A percentile compares a stretch with the other conserved stretches of the same genome.
Evolutionary conservation across 768 basidiomycete species (phyloP).

Genomic region (Pleurotus eryngii): DNA sequence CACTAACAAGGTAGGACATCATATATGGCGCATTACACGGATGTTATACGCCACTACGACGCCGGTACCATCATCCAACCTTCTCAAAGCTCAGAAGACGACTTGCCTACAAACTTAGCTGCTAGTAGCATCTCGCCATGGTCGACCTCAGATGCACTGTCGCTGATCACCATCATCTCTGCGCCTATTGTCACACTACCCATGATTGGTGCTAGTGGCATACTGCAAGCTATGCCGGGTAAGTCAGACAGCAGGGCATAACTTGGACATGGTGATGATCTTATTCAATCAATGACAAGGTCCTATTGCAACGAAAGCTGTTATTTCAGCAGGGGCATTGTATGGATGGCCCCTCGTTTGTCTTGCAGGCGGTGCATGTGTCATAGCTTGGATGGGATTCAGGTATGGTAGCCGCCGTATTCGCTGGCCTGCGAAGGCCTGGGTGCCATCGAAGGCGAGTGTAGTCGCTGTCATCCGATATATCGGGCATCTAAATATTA

Average conservation of each 20-base stretch:
- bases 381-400: not conserved
- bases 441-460: not conserved
- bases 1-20: no score
- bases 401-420: not conserved
- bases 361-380: not conserved
- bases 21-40: no score
- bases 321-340: not conserved
- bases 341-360: not conserved
- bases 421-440: not conserved
- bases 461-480: no score
- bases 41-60: no score
- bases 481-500: no score
- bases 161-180: not conserved
- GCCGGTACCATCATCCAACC: no score
- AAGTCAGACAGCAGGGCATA: not conserved
- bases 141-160: slow-evolving; percentile 2
- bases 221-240: not conserved
- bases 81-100: no score
- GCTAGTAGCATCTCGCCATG: no score
- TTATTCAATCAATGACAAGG: not conserved
- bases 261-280: no score
- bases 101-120: no score
- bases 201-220: not conserved
- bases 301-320: not conserved
- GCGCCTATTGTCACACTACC: not conserved